A percentile compares a stretch with the other conserved stretches of the same genome.
phyloP scores from a whole-genome alignment of 139 green algal genomes.

The Chlamydomonas sphaeroides region DNA sequence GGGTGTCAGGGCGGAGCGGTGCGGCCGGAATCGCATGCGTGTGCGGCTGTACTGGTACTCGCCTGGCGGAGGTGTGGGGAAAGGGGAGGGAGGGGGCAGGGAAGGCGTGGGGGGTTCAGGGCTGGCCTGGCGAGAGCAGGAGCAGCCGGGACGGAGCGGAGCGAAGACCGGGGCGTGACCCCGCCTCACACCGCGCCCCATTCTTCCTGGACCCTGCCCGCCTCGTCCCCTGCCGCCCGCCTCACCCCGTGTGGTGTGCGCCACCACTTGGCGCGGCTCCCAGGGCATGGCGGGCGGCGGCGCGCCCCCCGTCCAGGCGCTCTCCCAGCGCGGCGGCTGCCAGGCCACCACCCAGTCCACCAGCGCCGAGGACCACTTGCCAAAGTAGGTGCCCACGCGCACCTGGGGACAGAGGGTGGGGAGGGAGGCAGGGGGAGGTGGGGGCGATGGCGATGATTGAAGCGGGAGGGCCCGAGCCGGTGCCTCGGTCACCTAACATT shows the following conservation, averaged over 20 bases:
- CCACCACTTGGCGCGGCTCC: conserved; percentile 36
- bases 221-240: too few relatives aligned
- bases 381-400: conserved; percentile 15
- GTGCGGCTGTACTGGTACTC: conserved; percentile 38
- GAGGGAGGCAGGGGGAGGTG: too few relatives aligned
- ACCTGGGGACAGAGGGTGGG: neutral
- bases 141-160: too few relatives aligned
- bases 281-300: conserved; percentile 8
- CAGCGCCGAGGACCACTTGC: conserved; percentile 11
- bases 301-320: neutral
- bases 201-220: too few relatives aligned
- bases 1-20: neutral
- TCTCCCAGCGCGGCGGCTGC: neutral
- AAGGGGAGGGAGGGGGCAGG: neutral
- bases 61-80: neutral
- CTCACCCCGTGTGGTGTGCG: conserved; percentile 18
- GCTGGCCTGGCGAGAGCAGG: neutral
- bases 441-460: too few relatives aligned
- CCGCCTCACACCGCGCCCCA: too few relatives aligned
- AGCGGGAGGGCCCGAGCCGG: too few relatives aligned
- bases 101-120: neutral
- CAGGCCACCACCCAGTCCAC: conserved; percentile 31
- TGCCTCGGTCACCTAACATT: too few relatives aligned
- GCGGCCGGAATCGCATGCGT: conserved; percentile 11
- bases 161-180: too few relatives aligned